Base-by-base conservation (phyloP, 306 rosid genomes). In the Cyamopsis tetragonoloba region DNA sequence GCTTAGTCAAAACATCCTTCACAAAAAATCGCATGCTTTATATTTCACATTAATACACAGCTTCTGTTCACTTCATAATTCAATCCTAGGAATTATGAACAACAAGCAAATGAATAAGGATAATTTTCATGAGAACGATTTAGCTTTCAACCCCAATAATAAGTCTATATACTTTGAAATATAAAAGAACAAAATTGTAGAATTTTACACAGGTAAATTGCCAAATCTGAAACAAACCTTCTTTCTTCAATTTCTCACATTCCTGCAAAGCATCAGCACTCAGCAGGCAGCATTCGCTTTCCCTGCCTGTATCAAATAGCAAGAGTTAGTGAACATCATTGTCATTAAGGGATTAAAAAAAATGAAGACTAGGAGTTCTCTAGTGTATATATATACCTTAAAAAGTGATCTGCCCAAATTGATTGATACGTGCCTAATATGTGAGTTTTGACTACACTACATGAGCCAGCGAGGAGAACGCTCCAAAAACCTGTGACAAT, bases 341-440 rank as follows among this genome's bases (percentile, higher is more conserved):
- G n/a, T n/a, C n/a, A 47, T 30, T 10, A 28, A 18, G 46, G 30
- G 14, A 17, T 39, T 53, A 57, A 7, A 9, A 24, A 32, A 62
- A 15, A 30, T 5, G 32, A 74, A 27, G 41, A 70, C 69, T 56
- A n/a, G 50, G 62, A 41, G 22, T 41, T 73, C 37, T 61, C 18
- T 38, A 46, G 72, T 17, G n/a, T n/a, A n/a, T n/a, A 48, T 27
- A 42, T 71, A 55, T 71, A 89, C 96, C 87, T 59, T 89, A 74
- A 75, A 61, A 67, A 92, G 96, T 37, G 93, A 75, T 55, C 96
- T 83, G 32, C 91, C 96, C 85, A 92, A 81, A 83, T 92, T 92
- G 68, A 87, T 72, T 39, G 96, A 77, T 62, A 92, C 67, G 69
- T 89, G 93, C 67, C 70, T 82, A 27, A 77, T 73, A 60, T 61